Evolutionary conservation across 768 basidiomycete genomes (phyloP).

Genomic region (Rhodotorula diobovata): DNA sequence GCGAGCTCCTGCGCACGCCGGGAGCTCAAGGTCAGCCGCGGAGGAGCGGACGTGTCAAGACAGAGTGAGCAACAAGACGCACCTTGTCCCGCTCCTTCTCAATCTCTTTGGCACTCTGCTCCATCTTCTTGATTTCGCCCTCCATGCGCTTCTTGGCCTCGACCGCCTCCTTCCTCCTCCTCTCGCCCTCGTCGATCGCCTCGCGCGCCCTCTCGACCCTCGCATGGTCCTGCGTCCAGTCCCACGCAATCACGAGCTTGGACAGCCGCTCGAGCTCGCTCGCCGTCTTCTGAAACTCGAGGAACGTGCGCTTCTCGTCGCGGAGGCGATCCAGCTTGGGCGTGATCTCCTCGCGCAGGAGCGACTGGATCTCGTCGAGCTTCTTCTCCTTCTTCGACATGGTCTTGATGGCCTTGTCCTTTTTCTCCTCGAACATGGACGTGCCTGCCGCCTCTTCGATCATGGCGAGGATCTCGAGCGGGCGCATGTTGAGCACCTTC

Average conservation of each 20-base stretch:
- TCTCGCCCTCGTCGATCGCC: constrained; percentile 43
- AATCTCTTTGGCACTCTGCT: constrained; percentile 64
- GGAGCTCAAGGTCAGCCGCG: constrained; percentile 7
- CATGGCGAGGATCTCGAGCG: constrained; percentile 95
- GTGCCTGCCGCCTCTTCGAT: constrained; percentile 98
- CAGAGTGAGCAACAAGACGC: constrained; percentile 18
- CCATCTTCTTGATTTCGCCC: constrained; percentile 63
- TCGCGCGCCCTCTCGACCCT: constrained; percentile 46
- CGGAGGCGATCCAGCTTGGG: constrained; percentile 90
- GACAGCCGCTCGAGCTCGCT: constrained; percentile 81
- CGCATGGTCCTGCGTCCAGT: constrained; percentile 59
- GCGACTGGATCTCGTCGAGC: constrained; percentile 74
- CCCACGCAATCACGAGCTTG: constrained; percentile 76
- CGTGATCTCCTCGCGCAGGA: constrained; percentile 81
- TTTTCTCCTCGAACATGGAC: constrained; percentile 97
- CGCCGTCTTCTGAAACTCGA: constrained; percentile 83
- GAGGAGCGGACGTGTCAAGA: neutral
- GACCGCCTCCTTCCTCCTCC: constrained; percentile 51
- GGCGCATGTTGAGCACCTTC: constrained; percentile 97
- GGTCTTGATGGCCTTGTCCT: constrained; percentile 90
- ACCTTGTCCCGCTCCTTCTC: constrained; percentile 65
- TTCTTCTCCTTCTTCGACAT: constrained; percentile 97
- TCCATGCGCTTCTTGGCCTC: constrained; percentile 59
- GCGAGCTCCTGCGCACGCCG: constrained; percentile 63
- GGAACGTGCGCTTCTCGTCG: constrained; percentile 76